Conservation (phyloP, 768 basidiomycete genomes). For the Tricholoma saponaceum region DNA sequence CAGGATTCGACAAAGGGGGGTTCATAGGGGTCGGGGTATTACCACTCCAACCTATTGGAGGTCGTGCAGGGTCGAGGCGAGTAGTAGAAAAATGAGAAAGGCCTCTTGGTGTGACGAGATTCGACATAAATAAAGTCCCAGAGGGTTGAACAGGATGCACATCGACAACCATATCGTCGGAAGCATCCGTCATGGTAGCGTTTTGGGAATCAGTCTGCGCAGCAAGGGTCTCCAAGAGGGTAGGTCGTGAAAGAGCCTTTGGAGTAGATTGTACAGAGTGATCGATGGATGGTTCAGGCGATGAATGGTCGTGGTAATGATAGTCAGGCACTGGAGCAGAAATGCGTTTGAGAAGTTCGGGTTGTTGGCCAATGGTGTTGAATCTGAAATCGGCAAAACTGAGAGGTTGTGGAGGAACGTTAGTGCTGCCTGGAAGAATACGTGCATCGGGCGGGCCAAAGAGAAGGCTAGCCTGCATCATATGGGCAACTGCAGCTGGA, state of each 20-base stretch:
- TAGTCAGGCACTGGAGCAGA: conserved; percentile 28
- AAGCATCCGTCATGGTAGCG: conserved; percentile 1
- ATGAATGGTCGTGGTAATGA: conserved; percentile 17
- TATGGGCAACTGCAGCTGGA: background rate
- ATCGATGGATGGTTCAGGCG: conserved; percentile 16
- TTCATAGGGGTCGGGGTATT: background rate
- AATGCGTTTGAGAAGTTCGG: conserved; percentile 49
- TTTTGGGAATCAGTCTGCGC: background rate
- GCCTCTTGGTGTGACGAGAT: background rate
- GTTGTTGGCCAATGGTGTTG: conserved; percentile 48
- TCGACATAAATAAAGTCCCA: background rate
- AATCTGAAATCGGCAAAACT: conserved; percentile 45
- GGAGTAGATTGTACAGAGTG: conserved; percentile 9
- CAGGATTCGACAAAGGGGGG: background rate
- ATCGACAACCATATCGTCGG: conserved; percentile 1
- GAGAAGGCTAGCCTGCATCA: background rate
- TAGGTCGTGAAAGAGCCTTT: conserved; percentile 9
- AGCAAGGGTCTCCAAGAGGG: conserved; percentile 16
- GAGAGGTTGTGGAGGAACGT: conserved; percentile 28
- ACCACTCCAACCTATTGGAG: background rate
- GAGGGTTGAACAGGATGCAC: background rate
- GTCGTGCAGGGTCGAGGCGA: background rate
- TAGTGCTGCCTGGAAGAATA: background rate
- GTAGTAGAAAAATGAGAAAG: background rate
- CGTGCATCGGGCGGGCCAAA: background rate